Conservation (phyloP, 768 basidiomycete genomes). For the Tricholoma sp. region DNA sequence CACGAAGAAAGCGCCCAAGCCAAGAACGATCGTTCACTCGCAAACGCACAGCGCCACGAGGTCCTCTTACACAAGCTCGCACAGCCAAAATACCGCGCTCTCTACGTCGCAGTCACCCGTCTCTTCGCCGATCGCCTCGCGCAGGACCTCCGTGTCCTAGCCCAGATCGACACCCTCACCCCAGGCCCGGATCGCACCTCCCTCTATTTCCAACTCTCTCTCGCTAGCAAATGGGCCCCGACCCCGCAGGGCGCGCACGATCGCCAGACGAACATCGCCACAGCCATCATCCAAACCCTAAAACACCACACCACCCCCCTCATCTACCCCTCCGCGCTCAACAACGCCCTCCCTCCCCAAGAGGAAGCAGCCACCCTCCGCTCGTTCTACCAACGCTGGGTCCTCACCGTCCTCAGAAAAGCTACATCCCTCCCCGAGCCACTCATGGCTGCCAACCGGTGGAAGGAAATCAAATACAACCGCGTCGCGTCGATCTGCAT, state of each 20-base stretch:
- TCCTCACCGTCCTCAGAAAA: slow-evolving; percentile 53
- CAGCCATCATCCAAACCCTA: slow-evolving; percentile 55
- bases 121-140: slow-evolving; percentile 51
- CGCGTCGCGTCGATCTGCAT: slow-evolving; percentile 62
- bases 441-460: slow-evolving; percentile 55
- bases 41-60: slow-evolving; percentile 24
- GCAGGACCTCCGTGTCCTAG: slow-evolving; percentile 40
- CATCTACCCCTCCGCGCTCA: slow-evolving; percentile 25
- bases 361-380: slow-evolving; percentile 41
- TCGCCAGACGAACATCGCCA: slow-evolving; percentile 56
- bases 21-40: slow-evolving; percentile 17
- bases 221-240: slow-evolving; percentile 71
- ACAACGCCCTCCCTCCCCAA: slow-evolving; percentile 22
- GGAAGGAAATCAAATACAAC: slow-evolving; percentile 51
- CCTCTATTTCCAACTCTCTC: slow-evolving; percentile 41
- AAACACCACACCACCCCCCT: slow-evolving; percentile 29
- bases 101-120: slow-evolving; percentile 58
- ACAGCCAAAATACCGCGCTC: slow-evolving; percentile 50
- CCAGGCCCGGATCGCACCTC: slow-evolving; percentile 21
- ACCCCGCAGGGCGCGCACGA: slow-evolving; percentile 56
- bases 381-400: slow-evolving; percentile 51
- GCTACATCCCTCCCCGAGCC: slow-evolving; percentile 46
- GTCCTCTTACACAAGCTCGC: slow-evolving; percentile 36
- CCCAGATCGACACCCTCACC: slow-evolving; percentile 29
- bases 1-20: slow-evolving; percentile 18